Conservation (phyloP, 1,139 yeast genomes). For the Entelexis paramagnoliae region DNA sequence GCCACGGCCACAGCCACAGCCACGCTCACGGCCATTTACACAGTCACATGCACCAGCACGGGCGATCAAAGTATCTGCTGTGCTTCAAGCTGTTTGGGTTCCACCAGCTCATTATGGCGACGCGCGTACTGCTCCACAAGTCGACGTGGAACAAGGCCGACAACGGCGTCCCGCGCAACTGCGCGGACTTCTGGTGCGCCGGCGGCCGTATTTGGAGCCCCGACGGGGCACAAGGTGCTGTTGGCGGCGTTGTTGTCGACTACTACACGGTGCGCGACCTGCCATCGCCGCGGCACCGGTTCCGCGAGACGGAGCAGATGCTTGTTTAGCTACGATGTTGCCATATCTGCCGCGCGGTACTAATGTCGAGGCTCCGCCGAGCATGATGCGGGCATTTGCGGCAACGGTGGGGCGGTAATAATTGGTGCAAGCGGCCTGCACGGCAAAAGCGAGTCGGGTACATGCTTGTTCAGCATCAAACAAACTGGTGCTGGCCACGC, state of each 20-base stretch:
- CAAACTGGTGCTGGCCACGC: too few relatives aligned
- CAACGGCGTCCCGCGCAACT: conserved; percentile 32
- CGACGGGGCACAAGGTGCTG: conserved; percentile 27
- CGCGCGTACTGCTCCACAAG: conserved; percentile 26
- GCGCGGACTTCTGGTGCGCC: conserved; percentile 35
- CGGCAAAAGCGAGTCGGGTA: too few relatives aligned
- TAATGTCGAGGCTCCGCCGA: too few relatives aligned
- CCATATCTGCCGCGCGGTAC: too few relatives aligned
- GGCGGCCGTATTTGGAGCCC: conserved; percentile 23
- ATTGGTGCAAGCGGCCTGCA: too few relatives aligned
- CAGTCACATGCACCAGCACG: conserved; percentile 3
- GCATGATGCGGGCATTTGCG: too few relatives aligned
- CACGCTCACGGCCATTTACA: not conserved
- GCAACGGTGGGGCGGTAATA: too few relatives aligned
- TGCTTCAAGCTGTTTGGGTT: conserved; percentile 32
- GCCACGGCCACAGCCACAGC: not conserved
- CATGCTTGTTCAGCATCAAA: too few relatives aligned
- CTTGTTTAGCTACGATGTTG: not conserved
- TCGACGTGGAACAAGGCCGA: conserved; percentile 29
- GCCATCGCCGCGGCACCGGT: conserved; percentile 1
- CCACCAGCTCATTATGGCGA: conserved; percentile 33
- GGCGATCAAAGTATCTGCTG: conserved; percentile 7
- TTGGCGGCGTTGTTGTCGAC: conserved; percentile 32
- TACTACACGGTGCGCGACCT: conserved; percentile 31
- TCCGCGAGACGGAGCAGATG: conserved; percentile 1